Evolutionary conservation across 495 filamentous ascomycete species (phyloP).

Genomic region (Neurospora intermedia): DNA sequence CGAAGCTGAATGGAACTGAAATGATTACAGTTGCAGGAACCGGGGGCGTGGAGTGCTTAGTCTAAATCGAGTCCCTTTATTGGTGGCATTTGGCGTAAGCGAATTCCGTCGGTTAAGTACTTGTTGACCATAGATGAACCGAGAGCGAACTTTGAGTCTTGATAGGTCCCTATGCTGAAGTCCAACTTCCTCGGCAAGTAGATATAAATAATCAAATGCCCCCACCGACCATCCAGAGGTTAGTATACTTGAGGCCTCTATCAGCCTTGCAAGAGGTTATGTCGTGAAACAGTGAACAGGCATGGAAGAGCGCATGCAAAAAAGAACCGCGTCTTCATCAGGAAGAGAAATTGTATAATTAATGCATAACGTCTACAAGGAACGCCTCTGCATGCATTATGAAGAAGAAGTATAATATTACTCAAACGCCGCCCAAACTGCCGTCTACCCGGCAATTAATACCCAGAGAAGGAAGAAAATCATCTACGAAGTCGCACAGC

Average conservation of each 20-base stretch:
- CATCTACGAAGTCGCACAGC: constrained; percentile 10
- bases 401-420: constrained; percentile 5
- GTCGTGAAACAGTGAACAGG: neutral
- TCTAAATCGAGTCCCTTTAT: neutral
- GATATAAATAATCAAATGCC: neutral
- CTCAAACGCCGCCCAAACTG: neutral
- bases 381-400: constrained; percentile 15
- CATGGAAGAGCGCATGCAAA: neutral
- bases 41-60: neutral
- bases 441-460: constrained; percentile 26
- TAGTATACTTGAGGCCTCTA: neutral
- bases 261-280: neutral
- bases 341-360: neutral
- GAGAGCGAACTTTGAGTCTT: neutral
- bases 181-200: neutral
- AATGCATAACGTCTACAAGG: constrained; percentile 13
- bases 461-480: constrained; percentile 29
- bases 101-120: neutral
- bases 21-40: neutral
- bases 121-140: neutral
- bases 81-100: neutral
- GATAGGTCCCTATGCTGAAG: neutral
- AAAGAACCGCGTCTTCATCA: neutral
- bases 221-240: neutral
- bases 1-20: neutral